phyloP scores from a whole-genome alignment of 176 grass and related monocot genomes.

The Ensete glaucum region DNA sequence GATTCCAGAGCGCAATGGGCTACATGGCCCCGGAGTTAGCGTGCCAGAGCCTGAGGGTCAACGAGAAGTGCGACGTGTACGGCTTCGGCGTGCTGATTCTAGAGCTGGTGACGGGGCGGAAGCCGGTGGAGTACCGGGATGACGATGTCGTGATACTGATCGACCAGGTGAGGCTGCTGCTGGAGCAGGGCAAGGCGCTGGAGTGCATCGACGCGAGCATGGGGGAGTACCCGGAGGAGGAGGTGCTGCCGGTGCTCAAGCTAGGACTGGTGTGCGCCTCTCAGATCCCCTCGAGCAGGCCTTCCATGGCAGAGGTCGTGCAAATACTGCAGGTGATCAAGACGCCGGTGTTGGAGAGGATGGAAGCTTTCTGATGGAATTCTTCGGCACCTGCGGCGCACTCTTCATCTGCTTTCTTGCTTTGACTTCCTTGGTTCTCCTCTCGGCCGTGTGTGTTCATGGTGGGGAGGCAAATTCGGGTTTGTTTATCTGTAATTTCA shows the following conservation, averaged over 20 bases:
- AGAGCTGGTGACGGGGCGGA: constrained; percentile 66
- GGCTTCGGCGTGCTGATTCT: constrained; percentile 82
- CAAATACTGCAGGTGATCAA: constrained; percentile 97
- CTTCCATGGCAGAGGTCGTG: constrained; percentile 89
- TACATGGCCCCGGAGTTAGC: constrained; percentile 87
- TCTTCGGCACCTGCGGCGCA: too few relatives aligned
- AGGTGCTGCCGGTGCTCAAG: constrained; percentile 89
- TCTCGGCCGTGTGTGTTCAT: too few relatives aligned
- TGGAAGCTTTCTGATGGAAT: too few relatives aligned
- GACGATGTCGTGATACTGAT: constrained; percentile 76
- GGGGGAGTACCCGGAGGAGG: constrained; percentile 69
- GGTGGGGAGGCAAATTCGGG: too few relatives aligned
- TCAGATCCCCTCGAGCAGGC: constrained; percentile 80
- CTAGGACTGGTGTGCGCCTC: constrained; percentile 89
- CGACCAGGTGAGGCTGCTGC: constrained; percentile 51
- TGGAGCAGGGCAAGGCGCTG: constrained; percentile 57
- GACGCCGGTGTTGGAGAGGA: constrained; percentile 34
- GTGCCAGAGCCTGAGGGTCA: constrained; percentile 74
- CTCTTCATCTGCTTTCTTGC: too few relatives aligned
- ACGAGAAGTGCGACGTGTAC: constrained; percentile 97
- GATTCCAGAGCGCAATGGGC: constrained; percentile 59
- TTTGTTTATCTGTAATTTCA: too few relatives aligned
- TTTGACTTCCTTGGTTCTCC: too few relatives aligned
- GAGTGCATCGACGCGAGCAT: constrained; percentile 62
- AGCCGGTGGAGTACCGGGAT: constrained; percentile 58